These are phyloP conservation scores for Cutaneotrichosporon sp. DNA, from an alignment of 1,284 basidiomycete genomes.

Conservation along the genomic window DNA sequence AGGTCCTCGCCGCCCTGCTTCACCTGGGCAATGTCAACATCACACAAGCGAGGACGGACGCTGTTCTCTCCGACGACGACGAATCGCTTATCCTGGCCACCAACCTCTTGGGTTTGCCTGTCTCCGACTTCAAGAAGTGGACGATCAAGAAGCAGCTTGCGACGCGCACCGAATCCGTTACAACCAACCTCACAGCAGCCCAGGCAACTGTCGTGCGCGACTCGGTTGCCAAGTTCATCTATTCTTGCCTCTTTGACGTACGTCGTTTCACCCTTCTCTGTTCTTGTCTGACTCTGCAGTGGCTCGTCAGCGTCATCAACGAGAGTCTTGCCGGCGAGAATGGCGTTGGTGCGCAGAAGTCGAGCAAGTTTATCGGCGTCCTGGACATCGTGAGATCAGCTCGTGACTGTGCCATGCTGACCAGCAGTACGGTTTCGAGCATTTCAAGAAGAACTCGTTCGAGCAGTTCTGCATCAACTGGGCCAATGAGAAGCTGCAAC, in stretches of 20 bases:
- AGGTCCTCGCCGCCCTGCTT: slow-evolving; percentile 85
- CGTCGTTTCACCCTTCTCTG: slow-evolving; percentile 15
- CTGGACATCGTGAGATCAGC: slow-evolving; percentile 66
- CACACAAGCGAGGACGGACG: slow-evolving; percentile 76
- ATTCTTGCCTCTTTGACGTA: slow-evolving; percentile 87
- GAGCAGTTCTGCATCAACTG: slow-evolving; percentile 99
- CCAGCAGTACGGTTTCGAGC: slow-evolving; percentile 80
- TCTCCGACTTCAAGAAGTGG: slow-evolving; percentile 98
- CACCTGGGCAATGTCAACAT: slow-evolving; percentile 97
- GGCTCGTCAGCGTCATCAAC: slow-evolving; percentile 96
- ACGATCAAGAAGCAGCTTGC: slow-evolving; percentile 96
- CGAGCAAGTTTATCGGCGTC: slow-evolving; percentile 98
- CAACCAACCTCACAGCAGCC: slow-evolving; percentile 77
- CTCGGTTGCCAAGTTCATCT: slow-evolving; percentile 97
- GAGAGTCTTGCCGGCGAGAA: slow-evolving; percentile 88
- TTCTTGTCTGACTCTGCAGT: slow-evolving; percentile 57
- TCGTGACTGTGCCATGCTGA: neutral
- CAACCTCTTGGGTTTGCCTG: slow-evolving; percentile 83
- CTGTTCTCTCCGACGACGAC: slow-evolving; percentile 82
- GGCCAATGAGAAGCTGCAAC: slow-evolving; percentile 96
- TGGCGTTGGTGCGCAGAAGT: slow-evolving; percentile 69
- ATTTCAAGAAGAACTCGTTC: slow-evolving; percentile 98
- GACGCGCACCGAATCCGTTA: slow-evolving; percentile 93
- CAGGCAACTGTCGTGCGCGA: slow-evolving; percentile 96
- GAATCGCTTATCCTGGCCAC: slow-evolving; percentile 78